Evolutionary conservation across 768 basidiomycete genomes (phyloP).

Genomic region (Pleurotus eryngii): DNA sequence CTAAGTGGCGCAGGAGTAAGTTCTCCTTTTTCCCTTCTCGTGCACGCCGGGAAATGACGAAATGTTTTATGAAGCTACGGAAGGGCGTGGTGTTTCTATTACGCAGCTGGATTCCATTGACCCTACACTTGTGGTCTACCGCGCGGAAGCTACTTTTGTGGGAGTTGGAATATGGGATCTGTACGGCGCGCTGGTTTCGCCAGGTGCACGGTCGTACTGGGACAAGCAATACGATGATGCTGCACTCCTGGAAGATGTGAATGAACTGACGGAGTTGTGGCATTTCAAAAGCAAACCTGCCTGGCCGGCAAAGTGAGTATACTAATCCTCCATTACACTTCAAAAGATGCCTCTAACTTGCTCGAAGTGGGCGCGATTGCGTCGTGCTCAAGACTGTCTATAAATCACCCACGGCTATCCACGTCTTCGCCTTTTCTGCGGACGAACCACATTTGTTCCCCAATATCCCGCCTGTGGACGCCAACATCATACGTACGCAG

Average conservation of each 20-base stretch:
- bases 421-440: slow-evolving; percentile 92
- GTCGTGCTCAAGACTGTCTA: slow-evolving; percentile 94
- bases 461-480: slow-evolving; percentile 59
- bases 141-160: slow-evolving; percentile 96
- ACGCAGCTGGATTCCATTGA: slow-evolving; percentile 97
- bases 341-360: slow-evolving; percentile 13
- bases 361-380: slow-evolving; percentile 76
- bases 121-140: slow-evolving; percentile 91
- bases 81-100: slow-evolving; percentile 86
- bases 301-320: slow-evolving; percentile 87
- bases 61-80: slow-evolving; percentile 52
- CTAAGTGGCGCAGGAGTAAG: slow-evolving; percentile 92
- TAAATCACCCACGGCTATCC: slow-evolving; percentile 92
- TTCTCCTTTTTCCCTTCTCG: slow-evolving; percentile 13
- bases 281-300: slow-evolving; percentile 87
- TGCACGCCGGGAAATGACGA: slow-evolving; percentile 6
- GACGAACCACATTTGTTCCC: slow-evolving; percentile 89
- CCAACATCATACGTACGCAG: slow-evolving; percentile 85
- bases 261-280: slow-evolving; percentile 90
- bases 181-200: slow-evolving; percentile 82
- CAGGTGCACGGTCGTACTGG: slow-evolving; percentile 81
- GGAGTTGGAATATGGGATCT: slow-evolving; percentile 96
- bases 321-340: slow-evolving; percentile 4
- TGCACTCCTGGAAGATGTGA: slow-evolving; percentile 81
- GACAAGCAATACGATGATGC: slow-evolving; percentile 90